Evolutionary conservation across 1,139 yeast genomes (phyloP).

Genomic region (Suhomyces chickasaworum): DNA sequence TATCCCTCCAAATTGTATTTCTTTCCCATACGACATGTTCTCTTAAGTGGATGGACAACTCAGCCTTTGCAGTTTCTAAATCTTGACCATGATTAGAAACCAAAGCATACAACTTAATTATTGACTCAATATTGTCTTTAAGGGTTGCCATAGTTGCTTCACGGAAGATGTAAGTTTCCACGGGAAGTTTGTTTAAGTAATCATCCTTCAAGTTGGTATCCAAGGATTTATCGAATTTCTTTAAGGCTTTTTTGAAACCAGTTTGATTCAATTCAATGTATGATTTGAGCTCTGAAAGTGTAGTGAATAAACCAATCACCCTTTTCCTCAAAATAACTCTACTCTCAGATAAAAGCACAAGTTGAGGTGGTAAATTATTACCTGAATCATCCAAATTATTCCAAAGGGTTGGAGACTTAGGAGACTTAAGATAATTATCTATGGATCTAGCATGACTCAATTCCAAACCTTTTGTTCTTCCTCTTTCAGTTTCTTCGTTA

Average conservation of each 20-base stretch:
- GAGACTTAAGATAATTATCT: constrained; percentile 43
- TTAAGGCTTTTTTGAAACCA: constrained; percentile 68
- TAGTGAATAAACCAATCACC: constrained; percentile 57
- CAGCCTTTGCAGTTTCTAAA: constrained; percentile 46
- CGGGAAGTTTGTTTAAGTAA: constrained; percentile 37
- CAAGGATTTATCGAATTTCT: constrained; percentile 68
- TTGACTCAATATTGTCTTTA: constrained; percentile 30
- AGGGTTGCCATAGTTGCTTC: constrained; percentile 24
- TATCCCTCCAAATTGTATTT: constrained; percentile 71
- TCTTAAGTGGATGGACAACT: constrained; percentile 61
- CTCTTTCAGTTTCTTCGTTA: constrained; percentile 7
- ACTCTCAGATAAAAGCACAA: constrained; percentile 42
- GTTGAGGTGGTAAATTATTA: constrained; percentile 40
- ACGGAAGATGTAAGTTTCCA: constrained; percentile 37
- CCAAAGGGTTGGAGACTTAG: constrained; percentile 43
- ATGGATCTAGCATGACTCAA: constrained; percentile 32
- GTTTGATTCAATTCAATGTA: constrained; percentile 66
- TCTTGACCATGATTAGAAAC: constrained; percentile 46
- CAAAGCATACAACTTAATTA: constrained; percentile 42
- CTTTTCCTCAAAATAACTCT: constrained; percentile 58
- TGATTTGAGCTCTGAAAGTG: constrained; percentile 64
- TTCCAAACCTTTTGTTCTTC: constrained; percentile 11
- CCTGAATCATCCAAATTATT: constrained; percentile 25
- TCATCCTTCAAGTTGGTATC: constrained; percentile 42
- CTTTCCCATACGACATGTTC: constrained; percentile 79